These are phyloP conservation scores for Vanderwaltozyma tropicalis DNA, from an alignment of 805 yeast species.

Conservation along the genomic window DNA sequence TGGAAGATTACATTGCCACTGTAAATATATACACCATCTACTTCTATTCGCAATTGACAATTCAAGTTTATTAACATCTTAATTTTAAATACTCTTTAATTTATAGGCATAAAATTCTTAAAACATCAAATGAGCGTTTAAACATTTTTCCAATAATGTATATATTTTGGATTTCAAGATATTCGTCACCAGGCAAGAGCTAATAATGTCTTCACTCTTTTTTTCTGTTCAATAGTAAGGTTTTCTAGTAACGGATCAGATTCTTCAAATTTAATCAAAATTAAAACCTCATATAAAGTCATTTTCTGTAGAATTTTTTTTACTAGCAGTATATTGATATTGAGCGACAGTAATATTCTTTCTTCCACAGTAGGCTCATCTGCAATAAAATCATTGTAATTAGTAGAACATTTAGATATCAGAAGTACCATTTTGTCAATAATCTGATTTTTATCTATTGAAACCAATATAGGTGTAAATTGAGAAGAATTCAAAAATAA, in stretches of 20 bases:
- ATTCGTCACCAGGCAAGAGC: background rate
- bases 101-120: no score
- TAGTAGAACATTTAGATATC: background rate
- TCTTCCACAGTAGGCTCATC: background rate
- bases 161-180: no score
- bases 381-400: background rate
- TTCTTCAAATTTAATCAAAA: no score
- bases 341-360: background rate
- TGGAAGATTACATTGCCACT: no score
- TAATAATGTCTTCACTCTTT: background rate
- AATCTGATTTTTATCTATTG: background rate
- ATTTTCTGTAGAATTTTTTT: constrained; percentile 1
- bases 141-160: no score
- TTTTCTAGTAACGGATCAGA: no score
- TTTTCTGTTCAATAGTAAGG: background rate
- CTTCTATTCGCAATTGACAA: no score
- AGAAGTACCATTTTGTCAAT: background rate
- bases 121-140: no score
- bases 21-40: no score
- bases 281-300: constrained; percentile 1
- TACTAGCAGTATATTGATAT: constrained; percentile 4
- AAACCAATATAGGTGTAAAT: constrained; percentile 1
- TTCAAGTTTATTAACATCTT: no score
- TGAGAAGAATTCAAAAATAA: constrained; percentile 6
- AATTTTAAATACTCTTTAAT: no score